Percentiles rank a stretch among this genome's conserved stretches.
These are phyloP conservation scores for Exophiala dermatitidis DNA, from an alignment of 2,329 filamentous ascomycete species.

Conservation along the genomic window DNA sequence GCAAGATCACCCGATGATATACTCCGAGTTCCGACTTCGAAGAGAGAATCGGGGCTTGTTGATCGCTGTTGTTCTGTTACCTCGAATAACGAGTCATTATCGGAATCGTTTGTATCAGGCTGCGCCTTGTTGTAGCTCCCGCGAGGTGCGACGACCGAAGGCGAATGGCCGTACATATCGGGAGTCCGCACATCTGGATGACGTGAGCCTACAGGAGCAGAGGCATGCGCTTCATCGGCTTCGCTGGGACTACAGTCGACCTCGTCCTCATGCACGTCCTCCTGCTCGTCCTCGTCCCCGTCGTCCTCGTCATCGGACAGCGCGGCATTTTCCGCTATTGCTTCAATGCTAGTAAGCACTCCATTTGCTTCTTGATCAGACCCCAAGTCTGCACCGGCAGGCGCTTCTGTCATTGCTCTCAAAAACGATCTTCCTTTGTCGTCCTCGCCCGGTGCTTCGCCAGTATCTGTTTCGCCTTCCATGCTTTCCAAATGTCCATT, in stretches of 20 bases:
- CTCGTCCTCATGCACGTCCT: not conserved
- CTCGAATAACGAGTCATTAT: constrained; percentile 19
- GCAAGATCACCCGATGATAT: not conserved
- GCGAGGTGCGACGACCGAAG: not conserved
- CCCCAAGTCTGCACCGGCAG: constrained; percentile 11
- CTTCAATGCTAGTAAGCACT: constrained; percentile 25
- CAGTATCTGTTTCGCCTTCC: constrained; percentile 49
- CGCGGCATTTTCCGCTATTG: constrained; percentile 23
- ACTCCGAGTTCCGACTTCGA: constrained; percentile 6
- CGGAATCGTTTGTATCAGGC: constrained; percentile 4
- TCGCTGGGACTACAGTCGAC: not conserved
- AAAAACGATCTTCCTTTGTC: constrained; percentile 20
- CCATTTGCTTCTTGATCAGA: constrained; percentile 17
- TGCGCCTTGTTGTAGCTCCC: constrained; percentile 1
- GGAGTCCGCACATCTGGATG: not conserved
- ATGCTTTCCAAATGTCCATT: constrained; percentile 74
- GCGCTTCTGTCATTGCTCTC: constrained; percentile 22
- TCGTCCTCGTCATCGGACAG: constrained; percentile 8
- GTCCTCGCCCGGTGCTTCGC: constrained; percentile 21
- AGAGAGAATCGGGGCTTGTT: constrained; percentile 24
- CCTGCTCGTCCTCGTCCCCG: constrained; percentile 9
- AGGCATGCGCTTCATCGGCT: constrained; percentile 11
- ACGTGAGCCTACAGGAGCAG: constrained; percentile 3
- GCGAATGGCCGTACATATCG: not conserved
- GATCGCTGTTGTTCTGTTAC: constrained; percentile 3